Evolutionary conservation across 1,139 yeast genomes (phyloP).

Genomic region (Blastobotrys petasosporus): DNA sequence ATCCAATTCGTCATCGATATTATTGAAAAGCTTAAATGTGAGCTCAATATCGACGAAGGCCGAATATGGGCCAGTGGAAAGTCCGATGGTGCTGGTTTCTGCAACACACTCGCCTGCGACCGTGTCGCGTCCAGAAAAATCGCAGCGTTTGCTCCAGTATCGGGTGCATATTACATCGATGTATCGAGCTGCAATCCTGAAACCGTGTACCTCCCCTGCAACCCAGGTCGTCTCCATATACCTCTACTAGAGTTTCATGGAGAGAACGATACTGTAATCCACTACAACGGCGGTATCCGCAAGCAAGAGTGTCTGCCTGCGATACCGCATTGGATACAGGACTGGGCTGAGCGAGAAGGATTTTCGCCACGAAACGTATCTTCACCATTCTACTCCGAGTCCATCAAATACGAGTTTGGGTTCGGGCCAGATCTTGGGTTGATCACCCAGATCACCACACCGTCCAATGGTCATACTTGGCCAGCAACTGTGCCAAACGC

Average conservation of each 20-base stretch:
- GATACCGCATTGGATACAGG: slow-evolving; percentile 1
- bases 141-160: slow-evolving; percentile 2
- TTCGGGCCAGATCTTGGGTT: neutral
- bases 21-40: neutral
- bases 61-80: slow-evolving; percentile 1
- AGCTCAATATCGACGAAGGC: neutral
- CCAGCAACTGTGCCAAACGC: slow-evolving; percentile 2
- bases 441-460: neutral
- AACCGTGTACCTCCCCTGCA: neutral
- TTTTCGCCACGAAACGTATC: neutral
- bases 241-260: neutral
- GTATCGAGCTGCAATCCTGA: neutral
- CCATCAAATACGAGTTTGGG: neutral
- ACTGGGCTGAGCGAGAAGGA: neutral
- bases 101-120: neutral
- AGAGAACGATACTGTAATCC: neutral
- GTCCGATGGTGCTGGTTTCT: neutral
- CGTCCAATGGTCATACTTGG: neutral
- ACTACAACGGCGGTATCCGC: neutral
- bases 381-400: neutral
- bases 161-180: neutral
- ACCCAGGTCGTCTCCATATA: neutral
- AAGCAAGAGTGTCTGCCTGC: neutral
- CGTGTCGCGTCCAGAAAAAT: neutral
- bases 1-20: neutral